These are phyloP conservation scores for Oryza glaberrima DNA, from an alignment of 176 grass and related monocot species.

Conservation along the genomic window DNA sequence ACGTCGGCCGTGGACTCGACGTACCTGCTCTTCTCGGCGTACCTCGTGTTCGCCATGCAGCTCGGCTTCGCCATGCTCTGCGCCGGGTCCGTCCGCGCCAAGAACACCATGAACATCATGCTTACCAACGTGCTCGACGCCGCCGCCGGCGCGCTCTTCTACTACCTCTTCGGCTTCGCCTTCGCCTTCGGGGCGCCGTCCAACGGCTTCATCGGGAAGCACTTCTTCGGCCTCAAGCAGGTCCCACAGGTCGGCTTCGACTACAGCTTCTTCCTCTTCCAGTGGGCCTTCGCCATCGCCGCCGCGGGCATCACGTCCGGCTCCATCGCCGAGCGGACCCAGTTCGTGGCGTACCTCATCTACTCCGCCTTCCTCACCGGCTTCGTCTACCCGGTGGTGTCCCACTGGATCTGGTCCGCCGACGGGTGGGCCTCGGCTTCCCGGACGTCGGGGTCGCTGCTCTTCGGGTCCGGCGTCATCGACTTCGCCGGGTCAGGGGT, in stretches of 20 bases:
- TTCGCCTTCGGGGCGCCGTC: constrained; percentile 80
- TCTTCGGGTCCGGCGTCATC: constrained; percentile 70
- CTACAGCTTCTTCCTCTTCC: constrained; percentile 86
- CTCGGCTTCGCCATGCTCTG: constrained; percentile 95
- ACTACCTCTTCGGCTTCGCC: constrained; percentile 95
- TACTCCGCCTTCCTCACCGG: constrained; percentile 92
- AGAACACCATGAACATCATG: constrained; percentile 98
- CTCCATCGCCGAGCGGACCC: constrained; percentile 90
- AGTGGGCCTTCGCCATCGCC: constrained; percentile 95
- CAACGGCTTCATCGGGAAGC: constrained; percentile 83
- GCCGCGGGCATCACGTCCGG: constrained; percentile 88
- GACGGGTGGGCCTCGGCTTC: constrained; percentile 64
- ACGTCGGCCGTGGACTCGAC: constrained; percentile 67
- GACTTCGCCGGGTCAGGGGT: constrained; percentile 82
- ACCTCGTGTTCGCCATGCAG: constrained; percentile 94
- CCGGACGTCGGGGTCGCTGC: constrained; percentile 38
- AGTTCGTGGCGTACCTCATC: constrained; percentile 84
- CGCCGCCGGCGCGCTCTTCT: constrained; percentile 77
- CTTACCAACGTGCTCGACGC: constrained; percentile 93
- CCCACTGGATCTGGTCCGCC: constrained; percentile 80
- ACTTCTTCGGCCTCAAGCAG: constrained; percentile 70
- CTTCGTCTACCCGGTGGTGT: constrained; percentile 88
- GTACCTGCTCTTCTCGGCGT: constrained; percentile 91
- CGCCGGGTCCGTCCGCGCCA: constrained; percentile 83
- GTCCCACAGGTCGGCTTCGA: constrained; percentile 55